Evolutionary conservation across 1,284 basidiomycete genomes (phyloP), one percentile per base, ranked within the genome.

Genomic region (Porogramme epimiltina): DNA sequence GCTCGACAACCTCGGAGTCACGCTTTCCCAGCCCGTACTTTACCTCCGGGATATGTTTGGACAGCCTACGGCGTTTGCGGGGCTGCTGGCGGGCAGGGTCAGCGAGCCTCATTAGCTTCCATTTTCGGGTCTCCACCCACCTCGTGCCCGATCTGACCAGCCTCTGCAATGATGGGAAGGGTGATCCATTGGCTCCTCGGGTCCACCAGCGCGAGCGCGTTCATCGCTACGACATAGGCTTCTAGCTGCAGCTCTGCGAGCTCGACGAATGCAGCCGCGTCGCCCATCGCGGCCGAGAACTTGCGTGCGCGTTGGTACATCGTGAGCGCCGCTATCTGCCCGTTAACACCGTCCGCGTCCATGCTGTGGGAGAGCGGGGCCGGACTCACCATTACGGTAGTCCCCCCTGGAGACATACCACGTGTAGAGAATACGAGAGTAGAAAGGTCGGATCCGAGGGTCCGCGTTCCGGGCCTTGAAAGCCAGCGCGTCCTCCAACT

Each of bases 381-480:
- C 34, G 58, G 47, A 73, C 82, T 69, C 64, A 93, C 93, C 94
- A 65, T 84, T 92, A 46, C 91, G 82, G 72, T 94, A 94, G 67
- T 97, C 93, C 28, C 91, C 91, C 68, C 91, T 78, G 47, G 82
- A 80, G 57, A 89, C 84, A 69, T 93, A 89, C 91, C 95, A 99
- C 43, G 93, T 89, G 73, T 98, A 98, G n/a, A 99, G 74, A 52
- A 99, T 91, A 61, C 86, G 82, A 45, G 94, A 91, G 76, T 98
- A 99, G 66, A 89, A 89, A 0, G 95, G 95, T 39, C 78, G 80
- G 38, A 87, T 75, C 46, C 92, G 81, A 41, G 96, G 94, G 73
- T 98, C 92, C 19, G 89, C 90, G 69, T 98, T 97, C 55, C 95
- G 84, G 10, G 94, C 93, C 71, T 98, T 97, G 79, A 97, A 98